A percentile compares a stretch with the other conserved stretches of the same genome.
Evolutionary conservation across 1,284 basidiomycete species (phyloP).

Genomic region (Malassezia sp.): DNA sequence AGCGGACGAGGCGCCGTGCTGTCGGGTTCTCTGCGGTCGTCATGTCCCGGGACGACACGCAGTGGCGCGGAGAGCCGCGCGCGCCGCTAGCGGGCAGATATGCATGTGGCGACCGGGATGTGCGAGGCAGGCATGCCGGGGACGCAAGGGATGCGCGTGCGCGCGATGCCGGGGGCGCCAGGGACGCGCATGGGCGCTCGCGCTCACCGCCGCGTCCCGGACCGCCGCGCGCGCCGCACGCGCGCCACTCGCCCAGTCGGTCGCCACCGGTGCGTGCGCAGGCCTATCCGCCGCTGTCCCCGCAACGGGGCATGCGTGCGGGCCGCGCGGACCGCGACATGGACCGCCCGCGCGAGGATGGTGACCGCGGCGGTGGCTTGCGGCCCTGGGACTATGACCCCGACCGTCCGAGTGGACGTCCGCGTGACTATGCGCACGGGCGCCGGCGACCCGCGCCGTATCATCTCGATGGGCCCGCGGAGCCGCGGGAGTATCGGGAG

Average conservation of each 20-base stretch:
- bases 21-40: background rate
- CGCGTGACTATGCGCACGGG: conserved; percentile 6
- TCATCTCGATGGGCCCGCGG: conserved; percentile 8
- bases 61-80: background rate
- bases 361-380: conserved; percentile 3
- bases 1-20: background rate
- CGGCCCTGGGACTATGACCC: conserved; percentile 5
- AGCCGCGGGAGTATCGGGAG: too few relatives aligned
- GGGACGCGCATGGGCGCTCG: conserved; percentile 1
- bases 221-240: background rate
- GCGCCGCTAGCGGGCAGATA: background rate
- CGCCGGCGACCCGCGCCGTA: conserved; percentile 12
- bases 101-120: background rate
- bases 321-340: too few relatives aligned
- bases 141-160: too few relatives aligned
- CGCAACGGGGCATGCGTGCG: too few relatives aligned
- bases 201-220: conserved; percentile 3
- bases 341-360: background rate
- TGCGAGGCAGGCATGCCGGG: background rate
- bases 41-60: conserved; percentile 2
- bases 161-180: too few relatives aligned
- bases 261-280: too few relatives aligned
- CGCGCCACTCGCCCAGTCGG: conserved; percentile 4
- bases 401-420: background rate
- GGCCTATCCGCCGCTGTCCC: too few relatives aligned